Conservation (phyloP, 768 basidiomycete species). For the Thelephora ganbajun region DNA sequence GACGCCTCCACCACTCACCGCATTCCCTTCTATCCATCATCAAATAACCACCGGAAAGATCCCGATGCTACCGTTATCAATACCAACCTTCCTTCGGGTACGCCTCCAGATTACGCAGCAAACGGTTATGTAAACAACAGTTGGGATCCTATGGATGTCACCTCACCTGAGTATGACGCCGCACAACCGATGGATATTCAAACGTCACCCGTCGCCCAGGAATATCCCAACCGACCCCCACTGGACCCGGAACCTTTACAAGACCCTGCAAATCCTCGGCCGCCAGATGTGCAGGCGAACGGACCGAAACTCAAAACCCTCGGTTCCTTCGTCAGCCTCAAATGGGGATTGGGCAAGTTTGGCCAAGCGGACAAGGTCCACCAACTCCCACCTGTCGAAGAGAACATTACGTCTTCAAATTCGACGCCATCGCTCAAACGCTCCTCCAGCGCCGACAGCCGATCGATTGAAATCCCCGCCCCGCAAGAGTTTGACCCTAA, state of each 20-base stretch:
- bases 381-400: constrained; percentile 59
- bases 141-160: constrained; percentile 47
- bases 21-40: constrained; percentile 28
- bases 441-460: constrained; percentile 63
- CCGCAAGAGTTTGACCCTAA: constrained; percentile 42
- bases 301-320: constrained; percentile 44
- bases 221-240: constrained; percentile 31
- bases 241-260: constrained; percentile 23
- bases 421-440: constrained; percentile 63
- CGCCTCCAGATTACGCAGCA: neutral
- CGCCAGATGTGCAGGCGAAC: constrained; percentile 27
- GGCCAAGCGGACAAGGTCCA: constrained; percentile 56
- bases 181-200: constrained; percentile 37
- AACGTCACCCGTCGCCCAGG: constrained; percentile 37
- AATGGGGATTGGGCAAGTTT: constrained; percentile 59
- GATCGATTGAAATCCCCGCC: constrained; percentile 24
- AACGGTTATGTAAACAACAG: neutral
- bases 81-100: neutral
- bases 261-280: constrained; percentile 22
- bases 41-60: constrained; percentile 1
- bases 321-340: constrained; percentile 26
- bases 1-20: constrained; percentile 39
- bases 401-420: constrained; percentile 38
- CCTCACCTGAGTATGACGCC: constrained; percentile 32
- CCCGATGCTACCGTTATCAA: constrained; percentile 1